phyloP scores from a whole-genome alignment of 345 rosid species.

The Pistacia integerrima region DNA sequence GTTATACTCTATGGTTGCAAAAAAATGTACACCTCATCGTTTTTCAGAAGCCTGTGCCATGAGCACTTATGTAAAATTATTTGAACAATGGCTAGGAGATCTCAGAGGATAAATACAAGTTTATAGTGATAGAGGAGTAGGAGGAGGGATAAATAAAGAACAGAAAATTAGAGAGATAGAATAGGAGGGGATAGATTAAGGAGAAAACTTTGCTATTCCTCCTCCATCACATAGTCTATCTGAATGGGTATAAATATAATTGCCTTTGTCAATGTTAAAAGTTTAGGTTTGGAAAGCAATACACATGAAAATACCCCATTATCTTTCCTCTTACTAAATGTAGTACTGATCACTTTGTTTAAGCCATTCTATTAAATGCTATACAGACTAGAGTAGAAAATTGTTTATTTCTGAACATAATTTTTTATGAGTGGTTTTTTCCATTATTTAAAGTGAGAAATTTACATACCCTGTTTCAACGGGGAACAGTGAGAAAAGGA shows the following conservation, averaged over 20 bases:
- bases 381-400: not conserved
- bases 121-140: too few species aligned
- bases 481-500: not conserved
- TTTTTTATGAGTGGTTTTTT: not conserved
- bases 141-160: too few species aligned
- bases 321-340: not conserved
- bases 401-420: not conserved
- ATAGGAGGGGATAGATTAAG: too few species aligned
- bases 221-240: not conserved
- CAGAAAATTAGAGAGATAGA: too few species aligned
- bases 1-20: not conserved
- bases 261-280: not conserved
- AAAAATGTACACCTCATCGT: not conserved
- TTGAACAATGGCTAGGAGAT: not conserved
- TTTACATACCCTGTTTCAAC: not conserved
- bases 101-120: not conserved
- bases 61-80: not conserved
- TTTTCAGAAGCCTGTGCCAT: not conserved
- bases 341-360: not conserved
- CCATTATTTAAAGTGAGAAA: not conserved
- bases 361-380: not conserved
- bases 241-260: conserved; percentile 2
- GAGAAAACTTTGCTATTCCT: too few species aligned
- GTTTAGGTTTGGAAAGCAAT: not conserved
- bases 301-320: not conserved